Evolutionary conservation across 1,139 yeast genomes (phyloP), one percentile per base, ranked within the genome.

Genomic region (Lodderomyces margitis): DNA sequence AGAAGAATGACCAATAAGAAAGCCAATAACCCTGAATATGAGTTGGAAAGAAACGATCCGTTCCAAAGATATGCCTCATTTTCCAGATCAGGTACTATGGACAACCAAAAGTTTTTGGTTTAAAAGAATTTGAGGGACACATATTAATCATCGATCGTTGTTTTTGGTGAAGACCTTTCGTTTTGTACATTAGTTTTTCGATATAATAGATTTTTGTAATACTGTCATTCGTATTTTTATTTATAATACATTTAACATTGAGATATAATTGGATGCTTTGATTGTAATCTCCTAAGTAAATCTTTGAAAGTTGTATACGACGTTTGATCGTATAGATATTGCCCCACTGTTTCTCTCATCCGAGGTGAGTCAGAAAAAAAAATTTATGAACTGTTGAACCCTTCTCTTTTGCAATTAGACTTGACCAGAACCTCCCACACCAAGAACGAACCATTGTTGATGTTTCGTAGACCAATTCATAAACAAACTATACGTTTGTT

Each of bases 41-140:
- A 82, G 48, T 67, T 81, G 59, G 86, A 81, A 55, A 75, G 75
- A 52, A 70, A 67, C 48, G 79, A 80, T 58, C 87, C 87, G 31
- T 83, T 83, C 61, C 70, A 79, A 49, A 78, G 74, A 54, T 83
- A 80, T 52, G 74, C 80, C 6, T 73, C 81, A 7, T 78, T 79
- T 50, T 77, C 83, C 15, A 72, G 80, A 58, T 59, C 66, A 23
- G 66, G 63, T 49, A 73, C 79, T 7, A 52, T 62, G 53, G 69
- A 62, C 14, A 42, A 42, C 16, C 30, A 27, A 27, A 35, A 23
- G 8, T 11, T 34, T 10, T 21, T 37, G 21, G 45, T 42, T 23
- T 42, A 36, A 32, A n/a, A n/a, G n/a, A n/a, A n/a, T n/a, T n/a
- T n/a, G n/a, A n/a, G n/a, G n/a, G n/a, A n/a, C n/a, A n/a, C n/a